Base-by-base conservation (phyloP, 225 moss, liverwort and hornwort genomes). In the Asterella californica region DNA sequence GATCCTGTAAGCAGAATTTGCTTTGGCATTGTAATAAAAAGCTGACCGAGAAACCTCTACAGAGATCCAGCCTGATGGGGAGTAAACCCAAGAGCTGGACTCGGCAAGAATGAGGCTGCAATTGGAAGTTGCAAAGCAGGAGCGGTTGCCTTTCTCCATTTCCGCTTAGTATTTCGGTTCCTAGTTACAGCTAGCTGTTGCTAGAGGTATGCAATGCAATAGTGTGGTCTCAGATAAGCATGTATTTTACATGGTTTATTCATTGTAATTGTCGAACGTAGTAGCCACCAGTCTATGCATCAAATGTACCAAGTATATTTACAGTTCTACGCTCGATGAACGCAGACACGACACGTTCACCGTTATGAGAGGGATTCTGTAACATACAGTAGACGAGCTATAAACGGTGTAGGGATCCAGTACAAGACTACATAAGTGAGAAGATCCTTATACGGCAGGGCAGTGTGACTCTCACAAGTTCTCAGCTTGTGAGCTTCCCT, bases 1-100 rank as follows among this genome's bases (percentile, higher is more conserved):
- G 5, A 72, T 77, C 60, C 76, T 70, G 78, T 47, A 34, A 72
- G 48, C 48, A 37, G 63, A 47, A 77, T 73, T 15, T 50, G 11
- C 72, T 30, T 72, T 61, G 47, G 65, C 72, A 74, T 71, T 78
- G 32, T 66, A 78, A 57, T 83, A 66, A 74, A 78, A 34, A 42
- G 52, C 55, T 78, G 47, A 50, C 45, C 63, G 45, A 59, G 37
- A 76, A 15, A 60, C 21, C 50, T 82, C 77, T 71, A 73, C 72
- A 78, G 24, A 65, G 64, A 79, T 34, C 37, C 53, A 74, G 74
- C 49, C 37, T 65, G 74, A 83, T 45, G 72, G 38, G 72, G 53
- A 72, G 29, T 72, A 34, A 64, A 76, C 75, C 52, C 72, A 59
- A 72, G 49, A 72, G 62, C 78, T 42, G 47, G 49, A 33, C 62